A percentile compares a stretch with the other conserved stretches of the same genome.
Evolutionary conservation across 192 early-diverging fungal species (phyloP).

Genomic region (Coemansia sp.): DNA sequence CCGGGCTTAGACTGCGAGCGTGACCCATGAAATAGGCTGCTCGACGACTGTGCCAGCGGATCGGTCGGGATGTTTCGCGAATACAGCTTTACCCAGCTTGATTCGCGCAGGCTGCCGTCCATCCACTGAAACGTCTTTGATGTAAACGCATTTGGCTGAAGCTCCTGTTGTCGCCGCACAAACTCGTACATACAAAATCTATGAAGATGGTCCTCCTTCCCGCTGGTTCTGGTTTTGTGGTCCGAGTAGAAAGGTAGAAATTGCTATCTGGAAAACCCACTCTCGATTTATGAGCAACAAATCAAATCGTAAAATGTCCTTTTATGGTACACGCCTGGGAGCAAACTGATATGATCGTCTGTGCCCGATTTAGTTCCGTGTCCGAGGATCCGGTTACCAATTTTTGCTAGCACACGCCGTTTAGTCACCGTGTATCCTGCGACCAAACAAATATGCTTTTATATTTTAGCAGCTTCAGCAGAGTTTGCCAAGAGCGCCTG

Average conservation of each 20-base stretch:
- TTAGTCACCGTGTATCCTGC: not conserved
- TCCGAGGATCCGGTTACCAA: not conserved
- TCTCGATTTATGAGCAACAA: not conserved
- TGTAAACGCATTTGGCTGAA: constrained; percentile 38
- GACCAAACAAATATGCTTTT: not conserved
- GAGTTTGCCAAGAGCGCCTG: not conserved
- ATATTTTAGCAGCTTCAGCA: not conserved
- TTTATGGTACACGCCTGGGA: not conserved
- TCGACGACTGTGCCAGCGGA: constrained; percentile 44
- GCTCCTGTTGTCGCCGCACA: constrained; percentile 53
- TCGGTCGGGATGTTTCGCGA: constrained; percentile 18
- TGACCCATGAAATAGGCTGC: constrained; percentile 32
- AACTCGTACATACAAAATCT: constrained; percentile 45
- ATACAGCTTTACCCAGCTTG: constrained; percentile 40
- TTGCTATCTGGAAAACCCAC: not conserved
- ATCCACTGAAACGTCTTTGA: constrained; percentile 53
- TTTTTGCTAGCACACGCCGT: not conserved
- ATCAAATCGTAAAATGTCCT: not conserved
- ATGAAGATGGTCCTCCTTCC: not conserved
- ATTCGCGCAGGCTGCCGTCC: constrained; percentile 29
- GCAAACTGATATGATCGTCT: not conserved
- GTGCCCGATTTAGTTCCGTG: not conserved
- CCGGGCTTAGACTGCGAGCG: constrained; percentile 13
- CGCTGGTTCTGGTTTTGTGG: too few relatives aligned
- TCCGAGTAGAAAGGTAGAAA: too few relatives aligned